Base-by-base conservation (phyloP, 2,329 filamentous ascomycete genomes). In the Talaromyces sp. region DNA sequence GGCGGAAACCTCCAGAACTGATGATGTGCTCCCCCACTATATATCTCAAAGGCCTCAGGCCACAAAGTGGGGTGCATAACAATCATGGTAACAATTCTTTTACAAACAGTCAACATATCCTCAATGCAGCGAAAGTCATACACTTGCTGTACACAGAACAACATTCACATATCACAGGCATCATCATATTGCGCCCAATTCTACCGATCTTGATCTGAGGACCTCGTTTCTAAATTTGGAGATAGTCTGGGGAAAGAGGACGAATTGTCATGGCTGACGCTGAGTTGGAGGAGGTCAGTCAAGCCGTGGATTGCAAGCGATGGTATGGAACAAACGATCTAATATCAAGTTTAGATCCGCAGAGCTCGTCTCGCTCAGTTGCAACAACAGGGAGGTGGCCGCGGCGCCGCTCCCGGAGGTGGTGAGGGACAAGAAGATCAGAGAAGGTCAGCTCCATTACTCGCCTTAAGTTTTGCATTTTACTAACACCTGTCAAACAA, bases 311-410 rank as follows among this genome's bases (percentile, higher is more conserved):
- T 29, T 38, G 1, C 19, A 43, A 6, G 15, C 10, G 22, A 8
- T 59, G 36, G 3, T 19, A 45, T 36, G 31, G 29, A 40, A 8
- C 27, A 6, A 34, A 47, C 7, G n/a, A 51, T 22, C 51, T 34
- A 64, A 64, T 27, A 51, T 6, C 43, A 29, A 53, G 58, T 63
- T 54, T 74, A 97, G 90, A 97, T 98, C 76, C 86, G 94, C 76
- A 91, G 92, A 79, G 94, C 94, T 73, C 92, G 95, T 68, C 89
- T 97, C 63, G 91, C 94, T 79, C 93, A 99, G 82, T 89, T 98
- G 70, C 95, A 96, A 79, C 86, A 93, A 72, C 84, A 87, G 67
- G 84, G 83, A 65, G 80, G 79, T 62, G 79, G 80, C 56, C 80
- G 82, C 67, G 80, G 80, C 66, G 77, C 81, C 59, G 80, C 80